Conservation (phyloP, 2,329 filamentous ascomycete genomes). For the Phialophora verrucosa region DNA sequence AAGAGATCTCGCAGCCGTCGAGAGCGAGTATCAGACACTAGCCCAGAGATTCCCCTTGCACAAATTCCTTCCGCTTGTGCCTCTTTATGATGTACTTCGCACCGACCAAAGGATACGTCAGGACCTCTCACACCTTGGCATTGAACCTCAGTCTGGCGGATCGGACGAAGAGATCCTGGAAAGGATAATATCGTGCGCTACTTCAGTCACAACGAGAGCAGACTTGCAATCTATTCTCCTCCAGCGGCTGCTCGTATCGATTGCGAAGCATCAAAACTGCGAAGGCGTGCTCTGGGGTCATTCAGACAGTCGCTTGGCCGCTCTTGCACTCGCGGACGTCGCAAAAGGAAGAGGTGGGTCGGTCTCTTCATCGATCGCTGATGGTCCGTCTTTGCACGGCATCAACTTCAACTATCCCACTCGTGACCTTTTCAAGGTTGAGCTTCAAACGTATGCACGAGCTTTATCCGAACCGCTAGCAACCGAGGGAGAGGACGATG, state of each 20-base stretch:
- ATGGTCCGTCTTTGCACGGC: conserved; percentile 68
- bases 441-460: conserved; percentile 71
- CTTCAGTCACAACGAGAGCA: conserved; percentile 74
- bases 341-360: conserved; percentile 88
- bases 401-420: conserved; percentile 76
- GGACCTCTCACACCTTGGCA: conserved; percentile 28
- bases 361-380: conserved; percentile 79
- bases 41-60: conserved; percentile 69
- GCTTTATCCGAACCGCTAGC: conserved; percentile 43
- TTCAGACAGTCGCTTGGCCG: conserved; percentile 85
- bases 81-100: conserved; percentile 67
- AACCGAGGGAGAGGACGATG: conserved; percentile 27
- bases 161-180: conserved; percentile 57
- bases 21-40: conserved; percentile 55
- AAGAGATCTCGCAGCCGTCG: conserved; percentile 29
- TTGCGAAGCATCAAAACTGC: conserved; percentile 66
- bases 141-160: conserved; percentile 30
- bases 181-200: conserved; percentile 64
- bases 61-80: conserved; percentile 62
- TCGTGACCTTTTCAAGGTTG: conserved; percentile 82
- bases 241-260: conserved; percentile 71
- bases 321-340: conserved; percentile 82
- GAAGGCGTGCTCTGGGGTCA: conserved; percentile 80
- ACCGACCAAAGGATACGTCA: conserved; percentile 42
- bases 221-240: conserved; percentile 76